These are phyloP conservation scores for Capronia epimyces DNA, from an alignment of 2,329 filamentous ascomycete genomes.

Conservation along the genomic window DNA sequence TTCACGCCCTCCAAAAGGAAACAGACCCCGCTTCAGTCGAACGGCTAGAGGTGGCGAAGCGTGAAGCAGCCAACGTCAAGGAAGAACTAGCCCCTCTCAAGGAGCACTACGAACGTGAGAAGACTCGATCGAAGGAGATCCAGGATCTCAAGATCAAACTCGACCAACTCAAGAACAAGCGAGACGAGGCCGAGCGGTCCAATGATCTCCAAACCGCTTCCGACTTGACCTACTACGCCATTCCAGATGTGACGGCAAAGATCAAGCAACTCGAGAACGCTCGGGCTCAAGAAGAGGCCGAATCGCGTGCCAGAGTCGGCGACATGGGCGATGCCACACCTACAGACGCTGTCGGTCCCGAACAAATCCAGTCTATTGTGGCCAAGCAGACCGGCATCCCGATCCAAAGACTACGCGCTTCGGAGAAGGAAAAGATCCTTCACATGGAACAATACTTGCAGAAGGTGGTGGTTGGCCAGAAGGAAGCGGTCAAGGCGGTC, in stretches of 20 bases:
- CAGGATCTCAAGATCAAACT: slow-evolving; percentile 94
- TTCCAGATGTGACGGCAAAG: slow-evolving; percentile 77
- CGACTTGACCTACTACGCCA: slow-evolving; percentile 94
- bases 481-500: slow-evolving; percentile 85
- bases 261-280: slow-evolving; percentile 78
- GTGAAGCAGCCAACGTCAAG: slow-evolving; percentile 87
- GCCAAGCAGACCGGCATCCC: slow-evolving; percentile 97
- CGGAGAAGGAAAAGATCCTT: slow-evolving; percentile 97
- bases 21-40: slow-evolving; percentile 87
- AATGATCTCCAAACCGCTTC: slow-evolving; percentile 82
- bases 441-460: slow-evolving; percentile 86
- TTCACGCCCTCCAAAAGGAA: slow-evolving; percentile 87
- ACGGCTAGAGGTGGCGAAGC: slow-evolving; percentile 74
- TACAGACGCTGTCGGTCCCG: slow-evolving; percentile 88
- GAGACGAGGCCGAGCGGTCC: slow-evolving; percentile 84
- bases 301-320: slow-evolving; percentile 52
- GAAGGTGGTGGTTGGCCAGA: slow-evolving; percentile 86
- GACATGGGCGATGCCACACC: slow-evolving; percentile 65
- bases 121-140: slow-evolving; percentile 82
- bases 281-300: slow-evolving; percentile 71
- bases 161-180: slow-evolving; percentile 82
- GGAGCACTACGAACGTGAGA: slow-evolving; percentile 93
- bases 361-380: slow-evolving; percentile 99
- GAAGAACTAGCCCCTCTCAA: slow-evolving; percentile 87
- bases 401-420: slow-evolving; percentile 85